These are phyloP conservation scores for Phenoliferia sp. DNA, from an alignment of 1,284 basidiomycete species.

Conservation along the genomic window DNA sequence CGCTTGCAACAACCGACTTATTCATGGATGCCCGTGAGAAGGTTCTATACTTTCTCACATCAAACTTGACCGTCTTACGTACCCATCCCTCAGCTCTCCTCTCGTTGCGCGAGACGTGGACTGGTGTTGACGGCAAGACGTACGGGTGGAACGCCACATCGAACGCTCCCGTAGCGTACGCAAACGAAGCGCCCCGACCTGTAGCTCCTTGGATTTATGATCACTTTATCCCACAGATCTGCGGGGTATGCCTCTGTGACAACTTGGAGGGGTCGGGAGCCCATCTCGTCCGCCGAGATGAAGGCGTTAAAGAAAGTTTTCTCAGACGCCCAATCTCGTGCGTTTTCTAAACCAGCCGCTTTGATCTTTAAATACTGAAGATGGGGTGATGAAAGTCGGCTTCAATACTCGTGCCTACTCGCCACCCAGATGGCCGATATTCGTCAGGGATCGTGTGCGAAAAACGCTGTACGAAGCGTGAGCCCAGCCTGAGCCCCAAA, in stretches of 20 bases:
- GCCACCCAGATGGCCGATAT: conserved; percentile 31
- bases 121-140: conserved; percentile 10
- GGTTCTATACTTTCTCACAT: rapidly evolving
- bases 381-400: background rate
- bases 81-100: conserved; percentile 22
- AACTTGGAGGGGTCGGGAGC: conserved; percentile 22
- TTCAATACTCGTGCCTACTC: conserved; percentile 23
- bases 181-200: background rate
- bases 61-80: background rate
- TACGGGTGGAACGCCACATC: conserved; percentile 33
- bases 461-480: background rate
- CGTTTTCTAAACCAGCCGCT: no score
- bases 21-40: conserved; percentile 33
- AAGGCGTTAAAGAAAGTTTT: conserved; percentile 11
- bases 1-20: conserved; percentile 18
- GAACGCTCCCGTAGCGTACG: conserved; percentile 27
- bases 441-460: conserved; percentile 25
- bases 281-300: conserved; percentile 12
- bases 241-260: conserved; percentile 12
- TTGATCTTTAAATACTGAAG: background rate
- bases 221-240: background rate
- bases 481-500: background rate
- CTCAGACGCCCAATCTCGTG: conserved; percentile 16
- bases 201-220: background rate
- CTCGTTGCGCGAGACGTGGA: conserved; percentile 16